A percentile compares a stretch with the other conserved stretches of the same genome.
Evolutionary conservation across 2,329 filamentous ascomycete genomes (phyloP).

Genomic region (Pseudogymnoascus sp.): DNA sequence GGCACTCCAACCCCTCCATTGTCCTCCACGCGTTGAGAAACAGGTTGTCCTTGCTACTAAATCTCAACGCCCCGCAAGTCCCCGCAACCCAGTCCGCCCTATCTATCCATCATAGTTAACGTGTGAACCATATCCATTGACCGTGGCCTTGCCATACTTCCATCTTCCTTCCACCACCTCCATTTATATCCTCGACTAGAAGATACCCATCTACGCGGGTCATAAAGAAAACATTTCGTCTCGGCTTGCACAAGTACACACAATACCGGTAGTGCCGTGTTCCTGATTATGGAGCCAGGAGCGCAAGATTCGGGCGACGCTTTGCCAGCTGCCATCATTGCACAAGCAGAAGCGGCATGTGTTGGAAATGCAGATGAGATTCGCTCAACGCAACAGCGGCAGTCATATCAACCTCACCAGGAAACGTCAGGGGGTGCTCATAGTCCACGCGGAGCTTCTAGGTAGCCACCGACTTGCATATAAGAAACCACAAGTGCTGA

Average conservation of each 20-base stretch:
- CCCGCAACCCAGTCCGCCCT: neutral
- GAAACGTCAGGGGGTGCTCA: neutral
- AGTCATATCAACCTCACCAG: neutral
- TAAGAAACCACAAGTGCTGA: neutral
- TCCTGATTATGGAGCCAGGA: constrained; percentile 5
- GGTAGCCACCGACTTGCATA: neutral
- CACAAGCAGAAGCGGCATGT: constrained; percentile 28
- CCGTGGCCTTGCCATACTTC: neutral
- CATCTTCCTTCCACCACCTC: neutral
- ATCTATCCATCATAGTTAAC: neutral
- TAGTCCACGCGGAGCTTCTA: neutral
- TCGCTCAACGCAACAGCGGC: neutral
- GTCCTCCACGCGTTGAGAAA: neutral
- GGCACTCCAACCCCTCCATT: neutral
- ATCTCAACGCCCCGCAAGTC: neutral
- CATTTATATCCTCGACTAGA: neutral
- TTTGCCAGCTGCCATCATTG: constrained; percentile 23
- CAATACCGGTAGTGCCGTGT: neutral
- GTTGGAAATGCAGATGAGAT: constrained; percentile 22
- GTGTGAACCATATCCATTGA: neutral
- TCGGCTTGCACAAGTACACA: neutral
- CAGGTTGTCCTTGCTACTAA: neutral
- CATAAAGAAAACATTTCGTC: neutral
- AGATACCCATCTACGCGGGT: neutral
- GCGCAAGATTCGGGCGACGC: neutral